phyloP scores from a whole-genome alignment of 179 eudicot genomes.

The Heliamphora pulchella region DNA sequence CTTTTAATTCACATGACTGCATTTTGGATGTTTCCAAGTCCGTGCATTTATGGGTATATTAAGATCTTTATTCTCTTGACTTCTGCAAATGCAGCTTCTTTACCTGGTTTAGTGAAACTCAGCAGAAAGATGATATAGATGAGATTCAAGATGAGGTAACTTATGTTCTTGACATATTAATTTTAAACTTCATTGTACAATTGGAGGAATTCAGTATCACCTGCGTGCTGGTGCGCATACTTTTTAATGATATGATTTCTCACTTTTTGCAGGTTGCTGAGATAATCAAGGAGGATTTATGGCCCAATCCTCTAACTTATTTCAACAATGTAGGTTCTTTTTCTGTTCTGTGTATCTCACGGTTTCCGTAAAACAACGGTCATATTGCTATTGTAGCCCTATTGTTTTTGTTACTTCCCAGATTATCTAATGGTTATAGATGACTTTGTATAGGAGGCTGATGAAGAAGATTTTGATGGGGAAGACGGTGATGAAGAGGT shows the following conservation, averaged over 20 bases:
- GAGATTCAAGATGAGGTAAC: constrained; percentile 78
- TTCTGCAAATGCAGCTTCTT: constrained; percentile 64
- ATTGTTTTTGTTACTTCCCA: constrained; percentile 9
- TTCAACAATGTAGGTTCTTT: constrained; percentile 56
- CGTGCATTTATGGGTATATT: too few relatives aligned
- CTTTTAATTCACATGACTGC: too few relatives aligned
- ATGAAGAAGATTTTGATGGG: constrained; percentile 59
- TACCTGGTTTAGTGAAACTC: constrained; percentile 70
- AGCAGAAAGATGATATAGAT: constrained; percentile 48
- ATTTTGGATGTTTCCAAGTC: too few relatives aligned
- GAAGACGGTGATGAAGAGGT: constrained; percentile 84
- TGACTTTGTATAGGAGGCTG: constrained; percentile 52
- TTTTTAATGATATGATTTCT: too few relatives aligned
- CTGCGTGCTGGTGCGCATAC: too few relatives aligned
- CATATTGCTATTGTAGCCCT: background rate
- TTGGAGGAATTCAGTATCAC: too few relatives aligned
- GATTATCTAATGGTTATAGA: constrained; percentile 5
- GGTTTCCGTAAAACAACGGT: background rate
- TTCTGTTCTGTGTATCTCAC: background rate
- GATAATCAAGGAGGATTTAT: constrained; percentile 88
- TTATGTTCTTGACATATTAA: too few relatives aligned
- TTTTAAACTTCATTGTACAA: too few relatives aligned
- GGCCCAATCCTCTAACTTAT: constrained; percentile 85
- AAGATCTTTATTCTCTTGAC: too few relatives aligned
- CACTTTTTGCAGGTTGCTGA: constrained; percentile 66